phyloP scores from a whole-genome alignment of 148 eudicot genomes.

The Euryodendron excelsum region DNA sequence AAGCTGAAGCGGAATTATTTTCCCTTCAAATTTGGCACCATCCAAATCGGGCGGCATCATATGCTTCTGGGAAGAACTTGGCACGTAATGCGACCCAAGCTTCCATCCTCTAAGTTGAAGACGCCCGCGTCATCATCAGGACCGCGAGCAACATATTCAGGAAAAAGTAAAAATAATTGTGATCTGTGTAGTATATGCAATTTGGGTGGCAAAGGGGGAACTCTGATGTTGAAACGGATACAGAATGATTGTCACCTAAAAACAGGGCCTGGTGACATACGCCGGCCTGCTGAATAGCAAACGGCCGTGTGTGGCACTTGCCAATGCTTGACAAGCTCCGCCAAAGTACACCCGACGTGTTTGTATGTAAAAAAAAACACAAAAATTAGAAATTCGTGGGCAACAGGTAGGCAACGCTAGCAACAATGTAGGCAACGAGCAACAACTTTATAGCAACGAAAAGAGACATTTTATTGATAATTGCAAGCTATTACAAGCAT shows the following conservation, averaged over 20 bases:
- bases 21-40: constrained; percentile 1
- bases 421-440: too few species aligned
- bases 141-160: not conserved
- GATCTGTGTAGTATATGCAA: constrained; percentile 1
- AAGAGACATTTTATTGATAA: too few species aligned
- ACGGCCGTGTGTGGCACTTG: too few species aligned
- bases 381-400: too few species aligned
- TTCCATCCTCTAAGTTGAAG: not conserved
- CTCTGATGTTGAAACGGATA: not conserved
- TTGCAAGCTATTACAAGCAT: too few species aligned
- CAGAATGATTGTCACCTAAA: not conserved
- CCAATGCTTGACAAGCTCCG: too few species aligned
- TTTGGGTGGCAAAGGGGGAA: not conserved
- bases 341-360: too few species aligned
- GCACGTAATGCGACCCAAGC: not conserved
- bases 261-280: constrained; percentile 6
- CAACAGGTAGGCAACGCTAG: too few species aligned
- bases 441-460: too few species aligned
- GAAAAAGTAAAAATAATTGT: not conserved
- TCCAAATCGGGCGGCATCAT: not conserved
- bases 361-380: too few species aligned
- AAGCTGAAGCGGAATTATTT: too few species aligned
- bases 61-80: not conserved
- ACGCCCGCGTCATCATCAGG: constrained; percentile 8
- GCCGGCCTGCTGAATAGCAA: too few species aligned